Percentiles rank a stretch among this genome's conserved stretches.
Evolutionary conservation across 106 monocot species (phyloP).

Genomic region (Dioscorea zingiberensis): DNA sequence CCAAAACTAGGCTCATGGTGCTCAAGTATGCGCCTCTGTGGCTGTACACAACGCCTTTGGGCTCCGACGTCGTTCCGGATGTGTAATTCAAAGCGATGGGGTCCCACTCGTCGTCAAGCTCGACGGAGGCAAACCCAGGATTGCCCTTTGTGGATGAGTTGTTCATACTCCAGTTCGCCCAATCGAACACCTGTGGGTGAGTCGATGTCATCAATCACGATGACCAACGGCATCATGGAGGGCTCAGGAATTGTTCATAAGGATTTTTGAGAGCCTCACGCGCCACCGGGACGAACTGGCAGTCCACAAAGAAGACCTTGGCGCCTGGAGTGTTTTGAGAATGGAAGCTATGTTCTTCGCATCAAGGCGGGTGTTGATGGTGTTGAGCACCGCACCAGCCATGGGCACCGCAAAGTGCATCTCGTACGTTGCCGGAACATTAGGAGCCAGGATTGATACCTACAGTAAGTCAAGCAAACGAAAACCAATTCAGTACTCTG

Average conservation of each 20-base stretch:
- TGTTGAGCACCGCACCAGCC: constrained; percentile 70
- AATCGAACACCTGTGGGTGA: constrained; percentile 5
- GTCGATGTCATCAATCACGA: constrained; percentile 36
- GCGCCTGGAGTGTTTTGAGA: constrained; percentile 43
- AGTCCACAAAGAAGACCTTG: constrained; percentile 62
- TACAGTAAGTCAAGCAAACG: too few relatives aligned
- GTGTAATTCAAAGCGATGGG: constrained; percentile 89
- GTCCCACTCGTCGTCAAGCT: constrained; percentile 51
- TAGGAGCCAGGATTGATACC: constrained; percentile 67
- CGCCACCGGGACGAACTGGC: constrained; percentile 26
- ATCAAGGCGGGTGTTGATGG: constrained; percentile 62
- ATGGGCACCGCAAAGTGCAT: constrained; percentile 82
- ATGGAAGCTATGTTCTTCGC: constrained; percentile 33
- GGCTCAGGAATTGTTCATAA: too few relatives aligned
- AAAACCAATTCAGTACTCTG: constrained; percentile 64
- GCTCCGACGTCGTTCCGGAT: constrained; percentile 77
- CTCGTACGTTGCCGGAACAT: constrained; percentile 60
- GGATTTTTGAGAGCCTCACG: constrained; percentile 21
- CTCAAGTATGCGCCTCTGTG: constrained; percentile 60
- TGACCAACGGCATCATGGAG: constrained; percentile 9
- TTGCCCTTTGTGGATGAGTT: constrained; percentile 34
- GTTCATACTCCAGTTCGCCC: constrained; percentile 50
- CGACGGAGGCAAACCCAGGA: constrained; percentile 10
- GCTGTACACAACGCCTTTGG: constrained; percentile 83
- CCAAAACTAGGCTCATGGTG: constrained; percentile 37